A percentile compares a stretch with the other conserved stretches of the same genome.
These are phyloP conservation scores for Syncephalastrum contaminatum DNA, from an alignment of 371 early-diverging fungal genomes.

Conservation along the genomic window DNA sequence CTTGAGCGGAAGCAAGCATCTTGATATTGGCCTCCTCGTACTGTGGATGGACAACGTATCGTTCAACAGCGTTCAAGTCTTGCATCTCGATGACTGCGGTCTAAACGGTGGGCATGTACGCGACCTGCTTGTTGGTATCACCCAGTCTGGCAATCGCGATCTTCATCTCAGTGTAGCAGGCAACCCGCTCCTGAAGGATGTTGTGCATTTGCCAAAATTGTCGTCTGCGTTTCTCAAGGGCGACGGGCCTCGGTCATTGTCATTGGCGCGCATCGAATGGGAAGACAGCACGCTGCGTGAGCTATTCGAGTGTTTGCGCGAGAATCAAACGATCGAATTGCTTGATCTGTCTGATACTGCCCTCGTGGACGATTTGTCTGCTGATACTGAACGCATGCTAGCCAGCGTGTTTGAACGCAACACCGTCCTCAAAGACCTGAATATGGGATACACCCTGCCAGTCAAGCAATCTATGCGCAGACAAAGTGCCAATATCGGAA, in stretches of 20 bases:
- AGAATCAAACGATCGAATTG: conserved; percentile 24
- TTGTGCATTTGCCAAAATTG: conserved; percentile 33
- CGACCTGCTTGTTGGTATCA: conserved; percentile 27
- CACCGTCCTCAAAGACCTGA: conserved; percentile 19
- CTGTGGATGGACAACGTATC: conserved; percentile 34
- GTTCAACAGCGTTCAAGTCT: conserved; percentile 21
- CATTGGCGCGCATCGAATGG: conserved; percentile 38
- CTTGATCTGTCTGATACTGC: conserved; percentile 32
- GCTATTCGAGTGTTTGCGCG: conserved; percentile 35
- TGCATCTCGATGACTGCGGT: conserved; percentile 26
- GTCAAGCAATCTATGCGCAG: conserved; percentile 5
- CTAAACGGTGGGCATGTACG: conserved; percentile 33
- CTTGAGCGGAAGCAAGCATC: conserved; percentile 5
- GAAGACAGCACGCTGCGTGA: conserved; percentile 41
- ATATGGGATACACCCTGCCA: conserved; percentile 9
- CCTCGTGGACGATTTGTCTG: conserved; percentile 19
- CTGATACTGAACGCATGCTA: conserved; percentile 34
- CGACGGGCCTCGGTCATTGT: conserved; percentile 34
- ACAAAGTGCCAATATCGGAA: conserved; percentile 12
- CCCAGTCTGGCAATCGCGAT: conserved; percentile 25
- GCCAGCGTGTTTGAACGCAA: conserved; percentile 41
- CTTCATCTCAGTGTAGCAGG: conserved; percentile 29
- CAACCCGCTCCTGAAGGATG: conserved; percentile 40
- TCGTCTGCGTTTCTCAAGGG: conserved; percentile 35
- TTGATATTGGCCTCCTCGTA: conserved; percentile 16